Evolutionary conservation across 2,329 filamentous ascomycete species (phyloP), one percentile per base, ranked within the genome.

Genomic region (Microdochium paspali): DNA sequence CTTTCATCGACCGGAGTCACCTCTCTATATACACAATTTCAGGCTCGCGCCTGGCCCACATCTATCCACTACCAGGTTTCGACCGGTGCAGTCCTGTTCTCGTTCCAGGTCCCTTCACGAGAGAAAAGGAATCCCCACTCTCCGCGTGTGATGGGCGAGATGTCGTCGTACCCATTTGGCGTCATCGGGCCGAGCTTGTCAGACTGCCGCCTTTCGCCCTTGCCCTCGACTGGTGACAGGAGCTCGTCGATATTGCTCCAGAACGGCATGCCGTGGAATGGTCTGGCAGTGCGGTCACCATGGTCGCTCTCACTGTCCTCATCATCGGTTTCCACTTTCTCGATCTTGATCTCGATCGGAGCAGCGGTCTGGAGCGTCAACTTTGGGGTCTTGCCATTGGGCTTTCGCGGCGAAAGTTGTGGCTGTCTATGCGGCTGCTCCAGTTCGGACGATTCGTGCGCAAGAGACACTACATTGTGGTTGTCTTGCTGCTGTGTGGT

Each of bases 121-220:
- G 69, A 66, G 65, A 80, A 77, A 53, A 84, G 60, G 56, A 79
- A 78, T 0, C 77, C 76, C 80, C 80, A 84, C 61, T 83, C 80
- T 4, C 76, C 76, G 35, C 75, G 69, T 9, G 80, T 83, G 23
- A 77, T 72, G 5, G 80, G 80, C 45, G 77, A 81, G 47, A 83
- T 77, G 56, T 84, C 80, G 20, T 80, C 78, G 52, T 76, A 79
- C 7, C 66, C 72, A 52, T 81, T 79, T 1, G 78, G 79, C 48
- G 79, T 82, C 62, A 66, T 60, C 1, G 78, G 73, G 0, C 74
- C 77, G 20, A 71, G 52, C 44, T 49, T 58, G 47, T 60, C 57
- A 45, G 52, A 48, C 24, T 53, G 40, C 45, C 52, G 44, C 44
- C 46, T 31, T 45, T 25, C 49, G 35, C 50, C 49, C 35, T 42